Base-by-base conservation (phyloP, 805 yeast species). In the Candida koratica region DNA sequence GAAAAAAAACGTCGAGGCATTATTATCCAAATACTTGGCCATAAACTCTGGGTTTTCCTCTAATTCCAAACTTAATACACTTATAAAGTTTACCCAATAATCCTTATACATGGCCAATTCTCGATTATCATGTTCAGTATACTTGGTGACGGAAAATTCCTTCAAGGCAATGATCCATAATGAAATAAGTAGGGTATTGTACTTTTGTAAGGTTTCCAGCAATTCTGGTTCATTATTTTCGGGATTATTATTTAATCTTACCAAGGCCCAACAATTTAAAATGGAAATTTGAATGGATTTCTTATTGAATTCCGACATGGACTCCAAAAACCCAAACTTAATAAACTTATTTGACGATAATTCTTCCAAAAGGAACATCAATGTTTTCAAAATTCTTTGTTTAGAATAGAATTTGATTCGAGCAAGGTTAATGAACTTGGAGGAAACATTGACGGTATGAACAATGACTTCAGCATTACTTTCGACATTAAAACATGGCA, bases 401-500 rank as follows among this genome's bases (percentile, higher is more conserved):
- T 67, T 67, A 10, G 71, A 64, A 38, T 67, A 66, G 41, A 62
- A 67, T 34, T 67, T 65, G 31, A 67, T 63, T 36, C 69, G 47
- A 1, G 72, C 71, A 12, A 67, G 48, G 37, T 63, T 67, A 31
- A 89, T 69, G 49, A 90, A 79, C 37, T 79, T 79, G 0, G 95
- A 88, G 24, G 84, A 77, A 2, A 88, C 83, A 26, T 75, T 75
- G 23, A 90, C 73, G 0, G 96, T 96, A 36, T 74, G 75, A 15
- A 84, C 75, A 1, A 90, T 88, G 1, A 87, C 71, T 24, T 73
- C 73, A 1, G 94, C 77, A 9, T 82, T 79, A 38, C 88, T 80
- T 13, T 80, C 89, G 3, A 72, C 64, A 22, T 72, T 73, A 60
- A 93, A 90, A 8, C 95, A 86, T 0, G 97, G 96, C 32, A 87